phyloP scores from a whole-genome alignment of 2,329 filamentous ascomycete genomes.

The Amesomyces nigricolor region DNA sequence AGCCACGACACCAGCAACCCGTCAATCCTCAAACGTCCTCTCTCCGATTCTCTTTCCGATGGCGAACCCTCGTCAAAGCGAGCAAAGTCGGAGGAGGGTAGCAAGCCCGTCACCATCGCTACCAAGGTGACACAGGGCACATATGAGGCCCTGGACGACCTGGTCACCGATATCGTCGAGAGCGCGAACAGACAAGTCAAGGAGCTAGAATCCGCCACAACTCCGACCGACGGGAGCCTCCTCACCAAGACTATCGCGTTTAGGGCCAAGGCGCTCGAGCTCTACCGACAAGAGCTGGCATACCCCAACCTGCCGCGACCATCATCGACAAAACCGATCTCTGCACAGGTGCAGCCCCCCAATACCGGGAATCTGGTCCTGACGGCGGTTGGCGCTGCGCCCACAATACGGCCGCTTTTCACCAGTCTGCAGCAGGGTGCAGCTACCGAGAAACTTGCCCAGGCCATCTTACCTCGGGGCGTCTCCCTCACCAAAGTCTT shows the following conservation, averaged over 20 bases:
- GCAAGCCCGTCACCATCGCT: slow-evolving; percentile 40
- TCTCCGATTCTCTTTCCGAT: slow-evolving; percentile 40
- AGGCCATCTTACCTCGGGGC: slow-evolving; percentile 66
- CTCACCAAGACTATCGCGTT: slow-evolving; percentile 49
- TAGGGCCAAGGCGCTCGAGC: slow-evolving; percentile 55
- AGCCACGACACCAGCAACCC: slow-evolving; percentile 49
- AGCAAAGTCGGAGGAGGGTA: slow-evolving; percentile 48
- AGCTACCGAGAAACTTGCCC: slow-evolving; percentile 46
- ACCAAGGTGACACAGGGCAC: slow-evolving; percentile 48
- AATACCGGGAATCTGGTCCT: slow-evolving; percentile 55
- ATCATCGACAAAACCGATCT: slow-evolving; percentile 33
- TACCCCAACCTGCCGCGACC: slow-evolving; percentile 40
- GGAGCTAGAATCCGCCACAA: slow-evolving; percentile 39
- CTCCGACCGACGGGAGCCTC: slow-evolving; percentile 31
- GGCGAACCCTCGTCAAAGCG: slow-evolving; percentile 55
- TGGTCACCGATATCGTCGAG: slow-evolving; percentile 51
- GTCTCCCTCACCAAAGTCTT: slow-evolving; percentile 64
- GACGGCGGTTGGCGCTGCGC: slow-evolving; percentile 70
- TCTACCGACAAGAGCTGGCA: slow-evolving; percentile 56
- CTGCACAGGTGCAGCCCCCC: slow-evolving; percentile 37
- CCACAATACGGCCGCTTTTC: slow-evolving; percentile 71
- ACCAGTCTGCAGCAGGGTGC: slow-evolving; percentile 61
- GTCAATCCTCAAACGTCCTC: slow-evolving; percentile 49
- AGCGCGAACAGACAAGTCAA: slow-evolving; percentile 36
- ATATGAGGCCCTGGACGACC: slow-evolving; percentile 59